These are phyloP conservation scores for Lasiodiplodia hormozganensis DNA, from an alignment of 2,329 filamentous ascomycete species.

Conservation along the genomic window DNA sequence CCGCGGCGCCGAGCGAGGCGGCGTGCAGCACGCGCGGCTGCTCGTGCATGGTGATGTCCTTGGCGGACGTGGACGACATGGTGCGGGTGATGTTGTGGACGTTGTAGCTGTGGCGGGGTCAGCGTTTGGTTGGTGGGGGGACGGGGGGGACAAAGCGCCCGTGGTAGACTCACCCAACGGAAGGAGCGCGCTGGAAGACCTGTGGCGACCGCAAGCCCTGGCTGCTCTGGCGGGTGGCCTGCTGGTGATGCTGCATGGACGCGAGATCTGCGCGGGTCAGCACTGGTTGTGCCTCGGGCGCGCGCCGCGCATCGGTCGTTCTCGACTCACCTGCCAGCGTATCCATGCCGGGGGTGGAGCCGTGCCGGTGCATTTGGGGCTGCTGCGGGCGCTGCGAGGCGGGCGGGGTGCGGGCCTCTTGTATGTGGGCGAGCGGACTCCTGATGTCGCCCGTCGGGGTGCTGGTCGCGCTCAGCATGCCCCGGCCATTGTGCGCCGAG, in stretches of 20 bases:
- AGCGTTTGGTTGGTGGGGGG: constrained; percentile 3
- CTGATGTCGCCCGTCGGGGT: constrained; percentile 28
- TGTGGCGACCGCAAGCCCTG: constrained; percentile 36
- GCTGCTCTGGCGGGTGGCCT: constrained; percentile 47
- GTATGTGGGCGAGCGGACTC: constrained; percentile 32
- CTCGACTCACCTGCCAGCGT: constrained; percentile 52
- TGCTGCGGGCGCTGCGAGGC: constrained; percentile 43
- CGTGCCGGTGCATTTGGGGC: constrained; percentile 44
- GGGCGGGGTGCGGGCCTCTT: constrained; percentile 30
- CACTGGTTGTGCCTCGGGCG: not conserved
- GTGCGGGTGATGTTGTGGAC: constrained; percentile 45
- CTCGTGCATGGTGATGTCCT: constrained; percentile 57
- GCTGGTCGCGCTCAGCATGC: constrained; percentile 28
- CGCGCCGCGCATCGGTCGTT: not conserved
- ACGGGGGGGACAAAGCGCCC: constrained; percentile 4
- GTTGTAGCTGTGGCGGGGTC: constrained; percentile 30
- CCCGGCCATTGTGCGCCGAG: constrained; percentile 26
- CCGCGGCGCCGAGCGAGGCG: constrained; percentile 50
- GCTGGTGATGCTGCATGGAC: constrained; percentile 54
- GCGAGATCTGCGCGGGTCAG: constrained; percentile 49
- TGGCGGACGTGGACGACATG: constrained; percentile 52
- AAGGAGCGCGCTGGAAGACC: constrained; percentile 40
- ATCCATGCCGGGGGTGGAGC: constrained; percentile 57
- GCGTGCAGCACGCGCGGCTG: constrained; percentile 53
- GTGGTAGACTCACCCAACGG: constrained; percentile 43